phyloP scores from a whole-genome alignment of 2,329 filamentous ascomycete genomes.

The Lasiodiplodia sp. region DNA sequence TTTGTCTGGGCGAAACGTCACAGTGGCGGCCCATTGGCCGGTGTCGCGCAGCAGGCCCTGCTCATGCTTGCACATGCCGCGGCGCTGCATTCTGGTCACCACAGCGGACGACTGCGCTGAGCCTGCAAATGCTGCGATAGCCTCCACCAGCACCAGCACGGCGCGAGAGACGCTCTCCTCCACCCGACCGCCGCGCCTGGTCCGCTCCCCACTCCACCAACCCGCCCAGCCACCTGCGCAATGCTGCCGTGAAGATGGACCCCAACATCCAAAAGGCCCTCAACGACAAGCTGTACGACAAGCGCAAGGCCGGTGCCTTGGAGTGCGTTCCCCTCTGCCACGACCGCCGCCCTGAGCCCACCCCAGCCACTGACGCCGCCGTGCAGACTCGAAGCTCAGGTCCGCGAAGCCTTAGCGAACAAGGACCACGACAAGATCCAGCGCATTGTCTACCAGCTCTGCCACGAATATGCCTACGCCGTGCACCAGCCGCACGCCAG shows the following conservation, averaged over 20 bases:
- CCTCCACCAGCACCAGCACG: background rate
- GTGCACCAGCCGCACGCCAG: slow-evolving; percentile 95
- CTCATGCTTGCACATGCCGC: slow-evolving; percentile 21
- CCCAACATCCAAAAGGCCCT: slow-evolving; percentile 85
- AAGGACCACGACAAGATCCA: slow-evolving; percentile 83
- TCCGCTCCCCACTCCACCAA: slow-evolving; percentile 5
- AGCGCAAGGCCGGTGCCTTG: slow-evolving; percentile 92
- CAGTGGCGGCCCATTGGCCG: slow-evolving; percentile 13
- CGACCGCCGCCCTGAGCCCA: background rate
- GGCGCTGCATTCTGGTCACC: slow-evolving; percentile 9
- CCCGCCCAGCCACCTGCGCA: slow-evolving; percentile 27
- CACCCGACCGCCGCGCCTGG: slow-evolving; percentile 14
- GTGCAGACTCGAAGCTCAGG: slow-evolving; percentile 82
- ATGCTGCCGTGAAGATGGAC: slow-evolving; percentile 69
- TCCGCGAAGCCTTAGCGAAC: slow-evolving; percentile 79
- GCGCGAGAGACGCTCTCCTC: slow-evolving; percentile 23
- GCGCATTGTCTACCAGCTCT: slow-evolving; percentile 92
- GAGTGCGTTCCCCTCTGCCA: slow-evolving; percentile 70
- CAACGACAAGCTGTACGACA: slow-evolving; percentile 99
- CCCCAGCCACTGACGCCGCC: slow-evolving; percentile 30
- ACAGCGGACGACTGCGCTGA: slow-evolving; percentile 4
- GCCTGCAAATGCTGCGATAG: slow-evolving; percentile 27
- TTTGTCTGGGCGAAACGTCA: slow-evolving; percentile 24
- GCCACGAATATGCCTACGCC: slow-evolving; percentile 96
- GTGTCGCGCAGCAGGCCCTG: slow-evolving; percentile 22